phyloP scores from a whole-genome alignment of 2,329 filamentous ascomycete genomes.

The Ophiocordyceps camponoti-floridani region DNA sequence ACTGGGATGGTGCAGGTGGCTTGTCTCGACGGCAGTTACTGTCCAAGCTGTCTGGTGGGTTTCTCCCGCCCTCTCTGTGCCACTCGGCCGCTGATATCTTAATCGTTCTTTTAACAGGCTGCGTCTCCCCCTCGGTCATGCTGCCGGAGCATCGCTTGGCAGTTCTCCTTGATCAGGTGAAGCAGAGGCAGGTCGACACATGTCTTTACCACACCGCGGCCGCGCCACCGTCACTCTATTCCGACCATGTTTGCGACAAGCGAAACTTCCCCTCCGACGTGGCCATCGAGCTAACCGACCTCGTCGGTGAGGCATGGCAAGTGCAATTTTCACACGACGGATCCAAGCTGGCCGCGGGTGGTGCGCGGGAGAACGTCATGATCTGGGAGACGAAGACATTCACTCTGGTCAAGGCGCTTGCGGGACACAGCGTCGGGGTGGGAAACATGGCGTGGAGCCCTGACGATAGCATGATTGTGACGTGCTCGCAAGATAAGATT shows the following conservation, averaged over 20 bases:
- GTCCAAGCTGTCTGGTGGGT: constrained; percentile 66
- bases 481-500: constrained; percentile 57
- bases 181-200: constrained; percentile 61
- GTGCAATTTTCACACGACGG: constrained; percentile 83
- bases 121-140: constrained; percentile 92
- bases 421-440: constrained; percentile 52
- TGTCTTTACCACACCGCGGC: constrained; percentile 83
- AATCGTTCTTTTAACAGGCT: constrained; percentile 35
- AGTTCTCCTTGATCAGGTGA: constrained; percentile 64
- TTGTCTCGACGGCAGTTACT: constrained; percentile 58
- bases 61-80: background rate
- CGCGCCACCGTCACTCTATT: constrained; percentile 65
- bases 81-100: background rate
- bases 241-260: constrained; percentile 70
- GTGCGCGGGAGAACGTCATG: constrained; percentile 54
- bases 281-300: constrained; percentile 50
- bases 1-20: constrained; percentile 70
- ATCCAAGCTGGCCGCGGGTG: constrained; percentile 63
- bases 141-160: constrained; percentile 82
- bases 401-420: constrained; percentile 40
- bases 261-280: constrained; percentile 61
- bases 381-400: constrained; percentile 70
- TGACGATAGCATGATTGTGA: constrained; percentile 71
- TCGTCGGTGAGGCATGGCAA: constrained; percentile 79
- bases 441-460: constrained; percentile 82